Evolutionary conservation across 495 filamentous ascomycete genomes (phyloP).

Genomic region (Parachaetomium inaequale): DNA sequence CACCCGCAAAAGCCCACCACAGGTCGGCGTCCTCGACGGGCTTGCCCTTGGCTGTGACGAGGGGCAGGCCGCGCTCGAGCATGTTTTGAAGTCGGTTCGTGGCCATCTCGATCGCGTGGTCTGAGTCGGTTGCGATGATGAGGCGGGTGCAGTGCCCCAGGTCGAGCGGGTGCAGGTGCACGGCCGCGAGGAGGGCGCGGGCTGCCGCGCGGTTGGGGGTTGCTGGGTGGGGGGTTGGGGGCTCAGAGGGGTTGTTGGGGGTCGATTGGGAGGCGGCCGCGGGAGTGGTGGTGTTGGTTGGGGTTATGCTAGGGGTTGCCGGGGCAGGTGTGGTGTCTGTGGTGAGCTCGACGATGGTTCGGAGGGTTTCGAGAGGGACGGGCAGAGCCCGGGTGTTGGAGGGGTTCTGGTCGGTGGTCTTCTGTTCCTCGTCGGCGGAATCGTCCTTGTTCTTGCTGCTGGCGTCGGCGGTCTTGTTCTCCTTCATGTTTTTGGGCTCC

Average conservation of each 20-base stretch:
- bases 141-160: not conserved
- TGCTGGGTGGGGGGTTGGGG: not conserved
- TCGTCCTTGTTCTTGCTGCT: too few species aligned
- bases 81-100: not conserved
- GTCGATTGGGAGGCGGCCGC: not conserved
- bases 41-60: not conserved
- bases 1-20: constrained; percentile 1
- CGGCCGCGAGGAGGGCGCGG: constrained; percentile 4
- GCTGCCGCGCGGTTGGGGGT: not conserved
- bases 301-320: too few species aligned
- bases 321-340: too few species aligned
- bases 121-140: not conserved
- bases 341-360: too few species aligned
- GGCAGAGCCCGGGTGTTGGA: too few species aligned
- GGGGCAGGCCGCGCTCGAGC: not conserved
- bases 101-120: not conserved
- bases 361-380: too few species aligned
- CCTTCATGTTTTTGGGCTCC: too few species aligned
- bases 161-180: not conserved
- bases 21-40: not conserved
- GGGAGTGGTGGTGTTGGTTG: too few species aligned
- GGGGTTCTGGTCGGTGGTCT: too few species aligned
- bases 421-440: too few species aligned
- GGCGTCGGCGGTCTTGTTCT: too few species aligned
- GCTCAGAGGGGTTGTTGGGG: not conserved